phyloP scores from a whole-genome alignment of 352 stramenopile species.

The Phytophthora capsici region DNA sequence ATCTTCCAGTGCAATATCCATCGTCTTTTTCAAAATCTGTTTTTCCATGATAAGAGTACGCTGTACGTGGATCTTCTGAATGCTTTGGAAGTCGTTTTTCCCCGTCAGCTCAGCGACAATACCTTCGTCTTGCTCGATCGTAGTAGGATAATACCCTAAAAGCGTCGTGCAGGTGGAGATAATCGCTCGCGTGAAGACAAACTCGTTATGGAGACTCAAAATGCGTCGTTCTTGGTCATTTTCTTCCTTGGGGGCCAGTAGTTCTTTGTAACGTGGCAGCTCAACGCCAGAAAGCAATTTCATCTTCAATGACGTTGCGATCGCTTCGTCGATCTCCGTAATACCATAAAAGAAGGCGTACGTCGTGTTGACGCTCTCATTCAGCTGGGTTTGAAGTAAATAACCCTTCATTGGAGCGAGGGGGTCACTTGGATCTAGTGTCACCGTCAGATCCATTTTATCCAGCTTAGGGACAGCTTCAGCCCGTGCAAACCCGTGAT shows the following conservation, averaged over 20 bases:
- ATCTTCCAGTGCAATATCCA: slow-evolving; percentile 48
- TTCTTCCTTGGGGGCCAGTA: slow-evolving; percentile 23
- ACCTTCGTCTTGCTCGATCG: slow-evolving; percentile 38
- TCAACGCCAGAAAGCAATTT: slow-evolving; percentile 50
- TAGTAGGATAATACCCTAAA: slow-evolving; percentile 45
- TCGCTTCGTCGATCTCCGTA: slow-evolving; percentile 13
- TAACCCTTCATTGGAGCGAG: slow-evolving; percentile 49
- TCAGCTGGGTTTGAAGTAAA: slow-evolving; percentile 41
- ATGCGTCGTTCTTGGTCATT: slow-evolving; percentile 23
- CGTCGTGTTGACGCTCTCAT: slow-evolving; percentile 50
- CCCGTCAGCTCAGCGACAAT: slow-evolving; percentile 15
- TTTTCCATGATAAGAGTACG: slow-evolving; percentile 66
- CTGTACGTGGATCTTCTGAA: slow-evolving; percentile 42
- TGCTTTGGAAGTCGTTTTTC: slow-evolving; percentile 8
- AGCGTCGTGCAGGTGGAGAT: slow-evolving; percentile 50
- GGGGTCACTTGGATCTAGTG: slow-evolving; percentile 43
- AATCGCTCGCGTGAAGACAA: slow-evolving; percentile 51
- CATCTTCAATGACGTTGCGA: slow-evolving; percentile 50
- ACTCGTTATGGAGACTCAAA: slow-evolving; percentile 57
- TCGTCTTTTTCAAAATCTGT: slow-evolving; percentile 58
- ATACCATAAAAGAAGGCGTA: slow-evolving; percentile 42
- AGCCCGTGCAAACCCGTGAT: slow-evolving; percentile 45
- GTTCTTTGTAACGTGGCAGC: slow-evolving; percentile 37
- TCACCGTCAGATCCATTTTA: slow-evolving; percentile 54
- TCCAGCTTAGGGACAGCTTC: slow-evolving; percentile 34